These are phyloP conservation scores for Pseudocercospora vitis DNA, from an alignment of 2,329 filamentous ascomycete species.

Conservation along the genomic window DNA sequence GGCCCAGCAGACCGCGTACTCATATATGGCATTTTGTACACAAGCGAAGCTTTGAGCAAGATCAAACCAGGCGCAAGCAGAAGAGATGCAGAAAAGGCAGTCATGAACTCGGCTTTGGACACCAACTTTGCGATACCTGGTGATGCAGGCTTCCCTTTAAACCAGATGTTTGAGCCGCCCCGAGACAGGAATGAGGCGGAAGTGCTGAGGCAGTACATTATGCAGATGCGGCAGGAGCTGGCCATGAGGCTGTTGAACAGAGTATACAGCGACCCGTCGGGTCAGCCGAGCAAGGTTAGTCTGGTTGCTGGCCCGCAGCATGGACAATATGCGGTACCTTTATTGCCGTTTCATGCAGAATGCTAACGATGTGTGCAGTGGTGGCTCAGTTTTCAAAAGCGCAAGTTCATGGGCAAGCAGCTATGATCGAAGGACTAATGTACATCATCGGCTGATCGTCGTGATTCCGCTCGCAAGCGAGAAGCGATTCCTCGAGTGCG, in stretches of 20 bases:
- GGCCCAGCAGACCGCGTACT: constrained; percentile 90
- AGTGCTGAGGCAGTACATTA: constrained; percentile 80
- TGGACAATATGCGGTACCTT: background rate
- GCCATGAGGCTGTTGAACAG: constrained; percentile 77
- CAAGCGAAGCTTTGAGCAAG: constrained; percentile 86
- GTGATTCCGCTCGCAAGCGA: background rate
- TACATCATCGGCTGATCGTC: background rate
- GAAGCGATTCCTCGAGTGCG: background rate
- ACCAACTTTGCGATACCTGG: constrained; percentile 91
- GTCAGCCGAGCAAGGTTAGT: constrained; percentile 63
- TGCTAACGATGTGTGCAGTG: constrained; percentile 65
- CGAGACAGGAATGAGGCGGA: constrained; percentile 86
- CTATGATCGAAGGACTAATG: constrained; percentile 31
- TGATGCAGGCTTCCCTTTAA: constrained; percentile 87
- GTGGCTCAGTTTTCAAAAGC: constrained; percentile 98
- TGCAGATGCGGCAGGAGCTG: constrained; percentile 90
- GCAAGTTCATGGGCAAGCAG: constrained; percentile 98
- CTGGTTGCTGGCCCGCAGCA: background rate
- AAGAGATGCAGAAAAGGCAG: constrained; percentile 70
- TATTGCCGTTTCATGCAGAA: background rate
- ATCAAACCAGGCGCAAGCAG: constrained; percentile 72
- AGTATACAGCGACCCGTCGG: constrained; percentile 73
- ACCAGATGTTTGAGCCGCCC: constrained; percentile 94
- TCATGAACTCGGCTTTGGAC: constrained; percentile 88
- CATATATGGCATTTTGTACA: constrained; percentile 94